Base-by-base conservation (phyloP, 306 rosid species). In the Vicia villosa region DNA sequence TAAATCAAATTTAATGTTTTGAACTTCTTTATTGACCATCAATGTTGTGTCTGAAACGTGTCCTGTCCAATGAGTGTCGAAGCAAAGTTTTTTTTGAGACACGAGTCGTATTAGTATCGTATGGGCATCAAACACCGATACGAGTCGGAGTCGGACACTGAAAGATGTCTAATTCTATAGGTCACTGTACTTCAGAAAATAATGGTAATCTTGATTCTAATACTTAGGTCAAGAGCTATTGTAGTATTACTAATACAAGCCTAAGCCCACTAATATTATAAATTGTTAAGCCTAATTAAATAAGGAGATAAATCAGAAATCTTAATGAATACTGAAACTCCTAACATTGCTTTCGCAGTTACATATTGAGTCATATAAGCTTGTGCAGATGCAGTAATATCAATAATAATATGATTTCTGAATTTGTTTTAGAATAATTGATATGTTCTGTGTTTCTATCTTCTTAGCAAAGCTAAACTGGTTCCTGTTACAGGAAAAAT, bases 401-500 rank as follows among this genome's bases (percentile, higher is more conserved):
- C 58, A 6, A 12, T 51, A 15, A 49, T 15, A 50, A 52, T 63
- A 56, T 30, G 57, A 51, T 51, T 51, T 24, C 40, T 57, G 62
- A 65, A 45, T 28, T 62, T 43, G n/a, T 22, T 36, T 34, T 56
- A 30, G 69, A 40, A 13, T 50, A 40, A 41, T 71, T 19, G 24
- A 28, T 8, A 30, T 47, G 54, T 24, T 38, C 20, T 54, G 28
- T 56, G 16, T 46, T 30, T 45, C 16, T 20, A 59, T 38, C 45
- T 68, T 34, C 40, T 15, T 61, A 73, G 46, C 63, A 55, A 36
- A 60, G 66, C 32, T 78, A 56, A 10, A 61, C 20, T 78, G 74
- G 34, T 59, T 69, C 45, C 20, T 57, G 13, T 60, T 16, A 49
- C 74, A 79, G 86, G 86, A 79, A 10, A 79, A 79, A 70, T 79